Evolutionary conservation across 352 stramenopile genomes (phyloP).

Genomic region (Globisporangium recalcitrans): DNA sequence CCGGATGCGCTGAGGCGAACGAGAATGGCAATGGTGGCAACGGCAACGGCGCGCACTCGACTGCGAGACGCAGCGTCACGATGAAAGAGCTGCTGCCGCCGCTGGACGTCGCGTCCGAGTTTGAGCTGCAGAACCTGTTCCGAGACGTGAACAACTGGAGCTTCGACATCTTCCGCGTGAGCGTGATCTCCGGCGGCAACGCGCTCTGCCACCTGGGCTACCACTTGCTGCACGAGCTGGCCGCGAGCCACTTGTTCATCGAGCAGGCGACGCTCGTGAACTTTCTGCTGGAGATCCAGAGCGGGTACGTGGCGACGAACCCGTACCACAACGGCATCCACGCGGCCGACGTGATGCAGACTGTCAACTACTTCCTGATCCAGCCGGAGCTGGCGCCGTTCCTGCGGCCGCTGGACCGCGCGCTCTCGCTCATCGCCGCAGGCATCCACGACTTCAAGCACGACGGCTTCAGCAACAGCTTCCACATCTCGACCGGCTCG

Average conservation of each 20-base stretch:
- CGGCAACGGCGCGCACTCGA: background rate
- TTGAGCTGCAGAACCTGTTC: slow-evolving; percentile 69
- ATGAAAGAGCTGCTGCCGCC: slow-evolving; percentile 62
- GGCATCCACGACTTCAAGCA: slow-evolving; percentile 89
- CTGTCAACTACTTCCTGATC: slow-evolving; percentile 80
- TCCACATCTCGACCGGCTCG: slow-evolving; percentile 82
- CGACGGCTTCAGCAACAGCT: slow-evolving; percentile 88
- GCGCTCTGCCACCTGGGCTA: slow-evolving; percentile 74
- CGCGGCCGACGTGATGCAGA: slow-evolving; percentile 88
- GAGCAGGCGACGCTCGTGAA: slow-evolving; percentile 55
- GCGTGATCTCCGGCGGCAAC: slow-evolving; percentile 64
- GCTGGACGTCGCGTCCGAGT: slow-evolving; percentile 53
- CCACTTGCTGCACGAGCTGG: slow-evolving; percentile 62
- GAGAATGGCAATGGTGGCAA: slow-evolving; percentile 11
- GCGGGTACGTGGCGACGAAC: slow-evolving; percentile 74
- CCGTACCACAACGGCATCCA: slow-evolving; percentile 90
- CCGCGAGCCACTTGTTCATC: slow-evolving; percentile 55
- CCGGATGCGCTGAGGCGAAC: background rate
- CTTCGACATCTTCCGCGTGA: slow-evolving; percentile 78
- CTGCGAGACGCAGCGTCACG: slow-evolving; percentile 28
- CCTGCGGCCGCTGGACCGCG: slow-evolving; percentile 69
- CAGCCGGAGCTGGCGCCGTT: slow-evolving; percentile 69
- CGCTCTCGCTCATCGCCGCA: slow-evolving; percentile 67
- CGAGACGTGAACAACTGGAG: slow-evolving; percentile 46
- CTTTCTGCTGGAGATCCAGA: slow-evolving; percentile 82